Evolutionary conservation across 371 early-diverging fungal species (phyloP).

Genomic region (Mortierella sp.): DNA sequence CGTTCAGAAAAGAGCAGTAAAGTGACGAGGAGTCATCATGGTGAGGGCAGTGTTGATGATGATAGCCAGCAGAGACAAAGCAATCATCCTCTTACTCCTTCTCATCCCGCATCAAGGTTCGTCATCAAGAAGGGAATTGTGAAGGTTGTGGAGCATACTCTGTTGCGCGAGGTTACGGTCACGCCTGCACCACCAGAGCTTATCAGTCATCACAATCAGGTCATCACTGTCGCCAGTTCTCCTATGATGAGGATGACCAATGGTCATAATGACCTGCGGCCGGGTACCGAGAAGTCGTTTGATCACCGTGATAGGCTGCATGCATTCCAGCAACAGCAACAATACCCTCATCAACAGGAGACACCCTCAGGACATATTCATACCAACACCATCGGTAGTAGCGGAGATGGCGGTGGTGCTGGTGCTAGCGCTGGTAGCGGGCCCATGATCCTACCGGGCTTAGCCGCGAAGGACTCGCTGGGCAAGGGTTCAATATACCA

Average conservation of each 20-base stretch:
- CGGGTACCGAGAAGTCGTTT: neutral
- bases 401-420: too few relatives aligned
- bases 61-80: too few relatives aligned
- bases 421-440: too few relatives aligned
- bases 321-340: constrained; percentile 5
- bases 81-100: neutral
- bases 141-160: constrained; percentile 42
- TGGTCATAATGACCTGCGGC: neutral
- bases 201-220: neutral
- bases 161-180: constrained; percentile 33
- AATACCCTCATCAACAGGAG: neutral
- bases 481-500: constrained; percentile 28
- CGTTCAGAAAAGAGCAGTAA: too few relatives aligned
- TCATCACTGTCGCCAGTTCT: neutral
- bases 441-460: neutral
- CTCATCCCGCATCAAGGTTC: too few relatives aligned
- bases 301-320: neutral
- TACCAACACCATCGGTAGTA: neutral
- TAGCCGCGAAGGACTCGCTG: constrained; percentile 2
- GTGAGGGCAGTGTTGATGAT: too few relatives aligned
- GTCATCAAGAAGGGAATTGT: constrained; percentile 41
- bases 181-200: constrained; percentile 1
- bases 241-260: constrained; percentile 1
- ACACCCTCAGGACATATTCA: neutral
- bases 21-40: too few relatives aligned